A percentile compares a stretch with the other conserved stretches of the same genome.
Evolutionary conservation across 768 basidiomycete species (phyloP).

Genomic region (Cystofilobasidium capitatum): DNA sequence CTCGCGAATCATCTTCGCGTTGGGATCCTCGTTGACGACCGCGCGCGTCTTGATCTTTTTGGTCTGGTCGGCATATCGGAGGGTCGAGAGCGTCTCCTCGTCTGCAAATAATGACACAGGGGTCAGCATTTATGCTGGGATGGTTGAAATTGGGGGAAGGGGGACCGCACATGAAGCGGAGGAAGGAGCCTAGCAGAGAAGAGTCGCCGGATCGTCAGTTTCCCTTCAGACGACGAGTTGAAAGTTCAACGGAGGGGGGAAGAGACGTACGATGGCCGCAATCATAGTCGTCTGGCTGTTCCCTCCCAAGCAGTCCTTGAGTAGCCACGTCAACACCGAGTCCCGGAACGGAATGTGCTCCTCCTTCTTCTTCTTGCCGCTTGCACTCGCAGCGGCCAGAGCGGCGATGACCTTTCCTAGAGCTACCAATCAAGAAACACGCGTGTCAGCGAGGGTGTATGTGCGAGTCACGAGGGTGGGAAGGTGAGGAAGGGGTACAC

Average conservation of each 20-base stretch:
- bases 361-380: conserved; percentile 62
- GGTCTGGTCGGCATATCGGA: conserved; percentile 93
- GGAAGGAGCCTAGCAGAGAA: conserved; percentile 12
- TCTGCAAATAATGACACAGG: background rate
- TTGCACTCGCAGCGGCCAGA: conserved; percentile 58
- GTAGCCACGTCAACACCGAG: conserved; percentile 95
- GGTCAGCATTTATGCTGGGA: background rate
- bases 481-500: background rate
- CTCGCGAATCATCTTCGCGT: conserved; percentile 94
- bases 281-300: conserved; percentile 99
- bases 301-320: conserved; percentile 91
- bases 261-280: conserved; percentile 62
- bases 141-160: background rate
- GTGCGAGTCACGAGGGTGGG: background rate
- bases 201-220: background rate
- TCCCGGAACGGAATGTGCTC: conserved; percentile 97
- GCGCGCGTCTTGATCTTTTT: conserved; percentile 99
- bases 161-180: conserved; percentile 24
- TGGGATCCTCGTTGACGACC: conserved; percentile 98
- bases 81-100: conserved; percentile 47
- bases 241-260: background rate
- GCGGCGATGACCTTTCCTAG: conserved; percentile 70
- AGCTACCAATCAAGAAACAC: too few relatives aligned
- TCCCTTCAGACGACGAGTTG: background rate
- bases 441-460: background rate